These are phyloP conservation scores for Trichoderma virens DNA, from an alignment of 495 filamentous ascomycete species.

Conservation along the genomic window DNA sequence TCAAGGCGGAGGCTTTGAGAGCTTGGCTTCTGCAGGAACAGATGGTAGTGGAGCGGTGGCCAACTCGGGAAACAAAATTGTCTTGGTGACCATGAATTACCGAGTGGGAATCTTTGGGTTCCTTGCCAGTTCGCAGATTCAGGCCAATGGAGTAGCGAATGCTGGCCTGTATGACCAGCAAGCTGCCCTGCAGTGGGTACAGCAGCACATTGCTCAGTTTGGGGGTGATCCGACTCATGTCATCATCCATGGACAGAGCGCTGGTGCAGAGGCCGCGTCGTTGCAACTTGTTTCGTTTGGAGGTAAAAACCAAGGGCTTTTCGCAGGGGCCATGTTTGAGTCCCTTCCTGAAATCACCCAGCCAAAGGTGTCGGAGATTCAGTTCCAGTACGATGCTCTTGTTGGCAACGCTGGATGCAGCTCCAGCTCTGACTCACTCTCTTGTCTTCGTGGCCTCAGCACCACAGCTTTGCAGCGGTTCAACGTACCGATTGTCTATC, in stretches of 20 bases:
- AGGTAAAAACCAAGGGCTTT: constrained; percentile 28
- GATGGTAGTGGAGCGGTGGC: constrained; percentile 55
- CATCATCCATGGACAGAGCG: constrained; percentile 61
- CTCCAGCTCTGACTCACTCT: constrained; percentile 19
- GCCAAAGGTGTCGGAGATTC: constrained; percentile 30
- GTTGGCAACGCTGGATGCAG: constrained; percentile 26
- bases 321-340: constrained; percentile 33
- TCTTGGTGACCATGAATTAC: constrained; percentile 33
- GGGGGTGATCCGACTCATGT: constrained; percentile 57
- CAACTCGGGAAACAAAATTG: constrained; percentile 40
- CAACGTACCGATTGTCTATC: constrained; percentile 40
- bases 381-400: constrained; percentile 36
- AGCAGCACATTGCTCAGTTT: constrained; percentile 57
- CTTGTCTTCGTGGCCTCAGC: constrained; percentile 47
- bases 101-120: constrained; percentile 57
- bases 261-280: constrained; percentile 59
- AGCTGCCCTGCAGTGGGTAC: constrained; percentile 65
- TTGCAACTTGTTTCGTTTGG: constrained; percentile 58
- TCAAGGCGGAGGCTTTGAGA: constrained; percentile 53
- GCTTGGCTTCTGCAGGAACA: constrained; percentile 9
- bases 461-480: constrained; percentile 44
- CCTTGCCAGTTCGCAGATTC: constrained; percentile 23
- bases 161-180: constrained; percentile 44
- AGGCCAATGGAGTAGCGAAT: constrained; percentile 37
- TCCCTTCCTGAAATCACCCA: constrained; percentile 39